Percentiles rank a stretch among this genome's conserved stretches.
phyloP scores from a whole-genome alignment of 345 rosid genomes.

The Diplotaxis tenuifolia region DNA sequence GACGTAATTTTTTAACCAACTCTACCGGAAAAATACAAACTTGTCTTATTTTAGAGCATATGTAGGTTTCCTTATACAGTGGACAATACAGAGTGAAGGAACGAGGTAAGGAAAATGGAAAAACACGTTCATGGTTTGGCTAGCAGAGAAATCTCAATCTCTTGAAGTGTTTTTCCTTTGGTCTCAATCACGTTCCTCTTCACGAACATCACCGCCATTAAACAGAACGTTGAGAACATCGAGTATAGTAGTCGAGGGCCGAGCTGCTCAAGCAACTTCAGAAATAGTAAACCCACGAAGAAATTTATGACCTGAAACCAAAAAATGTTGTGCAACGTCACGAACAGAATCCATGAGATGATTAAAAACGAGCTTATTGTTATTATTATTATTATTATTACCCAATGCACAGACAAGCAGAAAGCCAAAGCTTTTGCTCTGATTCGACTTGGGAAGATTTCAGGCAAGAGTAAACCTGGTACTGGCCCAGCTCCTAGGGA shows the following conservation, averaged over 20 bases:
- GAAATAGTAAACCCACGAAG: conserved; percentile 91
- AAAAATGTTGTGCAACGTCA: background rate
- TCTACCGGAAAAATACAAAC: background rate
- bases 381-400: conserved; percentile 33
- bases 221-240: conserved; percentile 70
- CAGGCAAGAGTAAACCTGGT: conserved; percentile 92
- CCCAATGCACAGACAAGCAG: conserved; percentile 99
- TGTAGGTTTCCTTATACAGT: background rate
- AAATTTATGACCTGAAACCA: conserved; percentile 77
- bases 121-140: conserved; percentile 19
- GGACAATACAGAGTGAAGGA: background rate
- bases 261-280: conserved; percentile 74
- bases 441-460: conserved; percentile 83
- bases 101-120: background rate
- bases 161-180: conserved; percentile 95
- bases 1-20: background rate
- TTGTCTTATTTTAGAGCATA: background rate
- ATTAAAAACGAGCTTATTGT: background rate
- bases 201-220: conserved; percentile 79
- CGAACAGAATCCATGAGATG: background rate
- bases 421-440: conserved; percentile 97
- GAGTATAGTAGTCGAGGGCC: conserved; percentile 82
- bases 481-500: conserved; percentile 98
- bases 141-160: conserved; percentile 94
- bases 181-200: conserved; percentile 84